phyloP scores from a whole-genome alignment of 2,329 filamentous ascomycete species.

The Stagonosporopsis vannaccii region DNA sequence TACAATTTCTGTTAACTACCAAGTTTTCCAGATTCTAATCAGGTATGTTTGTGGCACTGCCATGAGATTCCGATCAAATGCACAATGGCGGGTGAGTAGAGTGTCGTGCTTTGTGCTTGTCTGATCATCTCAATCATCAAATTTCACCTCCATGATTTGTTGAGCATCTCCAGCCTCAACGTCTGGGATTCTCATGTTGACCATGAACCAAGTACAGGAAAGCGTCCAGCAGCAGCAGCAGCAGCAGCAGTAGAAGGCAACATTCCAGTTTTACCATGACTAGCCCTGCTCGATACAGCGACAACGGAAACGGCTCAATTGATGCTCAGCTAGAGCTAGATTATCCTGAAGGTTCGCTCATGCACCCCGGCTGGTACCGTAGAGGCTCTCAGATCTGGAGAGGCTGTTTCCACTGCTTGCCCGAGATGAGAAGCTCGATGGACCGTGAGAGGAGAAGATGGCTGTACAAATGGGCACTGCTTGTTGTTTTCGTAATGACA shows the following conservation, averaged over 20 bases:
- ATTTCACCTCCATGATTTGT: background rate
- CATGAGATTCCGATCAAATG: background rate
- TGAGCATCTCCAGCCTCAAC: background rate
- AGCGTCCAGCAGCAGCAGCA: background rate
- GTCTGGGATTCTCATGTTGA: background rate
- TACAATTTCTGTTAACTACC: too few relatives aligned
- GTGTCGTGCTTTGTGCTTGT: too few relatives aligned
- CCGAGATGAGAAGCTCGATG: background rate
- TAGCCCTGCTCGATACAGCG: background rate
- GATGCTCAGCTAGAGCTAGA: background rate
- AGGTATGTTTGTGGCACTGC: background rate
- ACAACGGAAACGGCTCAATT: background rate
- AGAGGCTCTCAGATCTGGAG: background rate
- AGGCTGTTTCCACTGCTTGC: background rate
- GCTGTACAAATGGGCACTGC: constrained; percentile 15
- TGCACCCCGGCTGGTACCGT: constrained; percentile 1
- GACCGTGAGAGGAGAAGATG: constrained; percentile 9
- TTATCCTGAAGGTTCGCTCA: background rate
- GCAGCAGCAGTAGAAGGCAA: background rate
- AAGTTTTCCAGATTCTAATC: background rate
- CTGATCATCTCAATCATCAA: background rate
- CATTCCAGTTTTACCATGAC: background rate
- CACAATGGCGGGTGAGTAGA: background rate
- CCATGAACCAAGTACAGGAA: background rate
- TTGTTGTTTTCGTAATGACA: constrained; percentile 17